Conservation (phyloP, 345 rosid genomes). For the Hevea brasiliensis region DNA sequence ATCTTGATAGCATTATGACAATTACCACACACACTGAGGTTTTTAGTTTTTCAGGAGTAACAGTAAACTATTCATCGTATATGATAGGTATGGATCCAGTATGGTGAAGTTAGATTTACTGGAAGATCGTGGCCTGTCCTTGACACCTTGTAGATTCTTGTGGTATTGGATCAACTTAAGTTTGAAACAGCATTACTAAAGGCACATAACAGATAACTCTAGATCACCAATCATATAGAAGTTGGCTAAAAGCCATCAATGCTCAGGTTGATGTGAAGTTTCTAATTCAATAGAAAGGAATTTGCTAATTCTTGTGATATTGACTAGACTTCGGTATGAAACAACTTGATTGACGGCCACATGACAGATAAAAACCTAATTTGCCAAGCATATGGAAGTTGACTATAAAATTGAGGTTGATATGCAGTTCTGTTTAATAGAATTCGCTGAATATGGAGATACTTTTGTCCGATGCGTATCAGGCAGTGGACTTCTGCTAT, state of each 20-base stretch:
- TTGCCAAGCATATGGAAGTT: not conserved
- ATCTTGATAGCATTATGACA: constrained; percentile 81
- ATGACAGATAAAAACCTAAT: not conserved
- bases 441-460: not conserved
- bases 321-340: not conserved
- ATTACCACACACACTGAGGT: constrained; percentile 66
- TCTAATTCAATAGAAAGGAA: not conserved
- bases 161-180: not conserved
- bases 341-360: not conserved
- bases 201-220: not conserved
- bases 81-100: not conserved
- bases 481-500: not conserved
- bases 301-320: not conserved
- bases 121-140: not conserved
- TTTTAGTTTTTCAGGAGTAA: constrained; percentile 32
- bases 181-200: not conserved
- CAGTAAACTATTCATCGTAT: not conserved
- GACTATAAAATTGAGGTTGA: not conserved
- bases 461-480: not conserved
- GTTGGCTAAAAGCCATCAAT: not conserved
- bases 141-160: not conserved
- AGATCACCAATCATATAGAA: not conserved
- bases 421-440: not conserved
- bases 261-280: not conserved
- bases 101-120: not conserved